Base-by-base conservation (phyloP, 306 rosid genomes). In the Cucurbita pepo region DNA sequence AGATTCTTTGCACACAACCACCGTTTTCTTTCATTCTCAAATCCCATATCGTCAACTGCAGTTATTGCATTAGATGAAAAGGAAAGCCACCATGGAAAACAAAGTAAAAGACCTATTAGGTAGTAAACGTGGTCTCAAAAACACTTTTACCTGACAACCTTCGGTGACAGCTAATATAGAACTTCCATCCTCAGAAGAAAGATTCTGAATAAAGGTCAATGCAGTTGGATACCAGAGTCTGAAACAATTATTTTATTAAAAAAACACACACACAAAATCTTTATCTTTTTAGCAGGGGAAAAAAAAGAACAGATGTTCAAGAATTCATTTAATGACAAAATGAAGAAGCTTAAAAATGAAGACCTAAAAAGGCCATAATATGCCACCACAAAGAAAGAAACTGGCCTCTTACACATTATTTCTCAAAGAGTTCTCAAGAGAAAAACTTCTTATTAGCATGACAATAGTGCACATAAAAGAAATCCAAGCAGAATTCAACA, bases 21-120 rank as follows among this genome's bases (percentile, higher is more conserved):
- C 97, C 96, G 54, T 88, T 90, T 83, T 85, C 96, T 59, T 88
- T 92, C 91, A 87, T 81, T 83, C 97, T 85, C 84, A 92, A 79
- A 84, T 92, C 97, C 97, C 97, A 92, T 37, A 87, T 70, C 19
- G 81, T 72, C 70, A 92, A 84, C 97, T 92, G 83, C 81, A 86
- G 56, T 61, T 56, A 69, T 40, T 50, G 81, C 57, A 80, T 47
- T 70, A 69, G 56, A 72, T 59, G 78, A 75, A 56, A 62, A 77
- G 30, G 54, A 73, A 25, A 53, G 76, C 18, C 10, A 30, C 34
- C 57, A 52, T 47, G 44, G 56, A 71, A 60, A 55, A 73, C 53
- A 22, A 80, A 54, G 61, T 14, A 56, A 51, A 73, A 77, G 78
- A 78, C 75, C 70, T 52, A 63, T 64, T 60, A 5, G 25, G 63